Base-by-base conservation (phyloP, 2,329 filamentous ascomycete genomes). In the Colletotrichum sp. region DNA sequence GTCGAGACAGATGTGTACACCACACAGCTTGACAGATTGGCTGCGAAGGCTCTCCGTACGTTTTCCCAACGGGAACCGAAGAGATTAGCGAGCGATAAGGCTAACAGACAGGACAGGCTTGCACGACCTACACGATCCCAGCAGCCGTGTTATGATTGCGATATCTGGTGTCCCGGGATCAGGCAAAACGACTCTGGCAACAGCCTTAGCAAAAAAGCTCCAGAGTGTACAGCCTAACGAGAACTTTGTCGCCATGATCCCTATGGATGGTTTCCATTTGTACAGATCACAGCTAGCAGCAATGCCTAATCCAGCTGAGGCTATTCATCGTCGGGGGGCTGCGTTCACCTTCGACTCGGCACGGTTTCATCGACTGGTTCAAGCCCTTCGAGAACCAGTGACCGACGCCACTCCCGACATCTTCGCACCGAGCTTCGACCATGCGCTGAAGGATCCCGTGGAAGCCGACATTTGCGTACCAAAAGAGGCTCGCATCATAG, bases 21-120 rank as follows among this genome's bases (percentile, higher is more conserved):
- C 24, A 57, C 54, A 6, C 13, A 57, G 24, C 24, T 57, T 0
- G 15, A 57, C 24, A 24, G 54, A 16, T 57, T 57, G 15, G 24
- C 54, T 57, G 54, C 54, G 27, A 57, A 57, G n/a, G 54, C 29
- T 15, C 54, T 57, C 8, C 54, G 54, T 57, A 21, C 13, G 54
- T 57, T 27, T 24, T 8, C 0, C 54, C 54, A 24, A 29, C 54
- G 27, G 18, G 0, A 1, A 57, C 24, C 8, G 4, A 18, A 29
- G 24, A 7, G 0, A 4, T 2, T 57, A 7, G 0, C 6, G 4
- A 21, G 21, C 0, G 29, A 29, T 12, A 29, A 16, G 9, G n/a
- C 54, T 57, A 16, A 57, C 8, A 0, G 18, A 57, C 27, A 29
- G 8, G 7, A 29, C 16, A 57, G 54, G 21, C 54, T 29, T 57